These are phyloP conservation scores for Dovyalis caffra DNA, from an alignment of 345 rosid species.

Conservation along the genomic window DNA sequence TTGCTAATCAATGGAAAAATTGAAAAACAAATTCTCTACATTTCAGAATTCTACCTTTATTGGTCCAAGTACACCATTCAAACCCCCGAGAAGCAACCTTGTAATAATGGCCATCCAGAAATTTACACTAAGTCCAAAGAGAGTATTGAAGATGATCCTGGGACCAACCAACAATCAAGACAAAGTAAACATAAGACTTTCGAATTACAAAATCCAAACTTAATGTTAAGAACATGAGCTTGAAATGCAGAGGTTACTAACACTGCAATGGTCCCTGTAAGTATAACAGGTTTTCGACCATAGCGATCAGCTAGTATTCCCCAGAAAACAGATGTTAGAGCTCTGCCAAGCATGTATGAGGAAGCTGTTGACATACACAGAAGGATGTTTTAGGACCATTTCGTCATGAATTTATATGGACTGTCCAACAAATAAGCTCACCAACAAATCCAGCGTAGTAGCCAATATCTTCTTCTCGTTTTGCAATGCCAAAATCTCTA, in stretches of 20 bases:
- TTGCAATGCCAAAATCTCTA: slow-evolving; percentile 66
- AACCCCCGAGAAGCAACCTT: slow-evolving; percentile 85
- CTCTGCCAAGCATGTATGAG: slow-evolving; percentile 87
- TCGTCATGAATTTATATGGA: too few species aligned
- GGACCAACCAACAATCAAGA: slow-evolving; percentile 11
- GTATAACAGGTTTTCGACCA: slow-evolving; percentile 95
- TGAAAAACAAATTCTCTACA: too few species aligned
- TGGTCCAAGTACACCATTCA: slow-evolving; percentile 91
- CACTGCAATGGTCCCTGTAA: too few species aligned
- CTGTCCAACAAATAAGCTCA: too few species aligned
- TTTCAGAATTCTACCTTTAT: slow-evolving; percentile 49
- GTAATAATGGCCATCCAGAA: slow-evolving; percentile 88
- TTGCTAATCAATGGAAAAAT: too few species aligned
- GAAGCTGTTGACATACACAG: slow-evolving; percentile 47
- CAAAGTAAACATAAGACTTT: background rate
- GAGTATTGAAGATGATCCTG: slow-evolving; percentile 90
- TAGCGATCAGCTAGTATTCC: slow-evolving; percentile 85
- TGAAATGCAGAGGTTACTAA: slow-evolving; percentile 39
- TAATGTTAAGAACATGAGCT: background rate
- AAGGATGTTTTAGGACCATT: slow-evolving; percentile 12
- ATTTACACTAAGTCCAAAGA: slow-evolving; percentile 82
- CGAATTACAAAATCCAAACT: background rate
- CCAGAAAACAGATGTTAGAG: slow-evolving; percentile 83
- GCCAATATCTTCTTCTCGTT: slow-evolving; percentile 85
- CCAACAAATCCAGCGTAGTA: slow-evolving; percentile 90